Evolutionary conservation across 2,329 filamentous ascomycete genomes (phyloP), one percentile per base, ranked within the genome.

Genomic region (Chalara sp.): DNA sequence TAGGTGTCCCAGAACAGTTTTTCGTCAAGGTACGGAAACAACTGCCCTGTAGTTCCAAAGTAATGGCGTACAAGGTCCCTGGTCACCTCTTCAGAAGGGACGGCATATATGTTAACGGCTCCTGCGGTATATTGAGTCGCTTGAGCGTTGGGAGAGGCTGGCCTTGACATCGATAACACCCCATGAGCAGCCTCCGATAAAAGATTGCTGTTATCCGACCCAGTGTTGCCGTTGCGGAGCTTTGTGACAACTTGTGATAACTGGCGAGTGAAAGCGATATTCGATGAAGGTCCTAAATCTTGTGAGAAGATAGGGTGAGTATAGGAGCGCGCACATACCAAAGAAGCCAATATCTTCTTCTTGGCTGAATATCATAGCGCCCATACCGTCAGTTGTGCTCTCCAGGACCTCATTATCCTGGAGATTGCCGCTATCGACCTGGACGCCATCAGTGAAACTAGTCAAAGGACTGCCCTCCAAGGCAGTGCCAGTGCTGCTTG

Each of bases 11-110:
- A 47, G 49, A 71, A 71, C 6, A 60, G 59, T 6, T 58, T 55
- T 41, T 68, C 61, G 48, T 71, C 65, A n/a, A 72, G 62, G 50
- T 68, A 72, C 7, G 70, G 69, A 49, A 69, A 69, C 1, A 72
- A 56, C 6, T 66, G 56, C 6, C 68, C 68, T 0, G 67, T 68
- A 43, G 67, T 64, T 10, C 54, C 54, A 51, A 72, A 72, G 55
- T 69, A 72, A 2, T 63, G 52, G 6, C 61, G 52, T 10, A 72
- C 62, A 8, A 70, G 57, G 11, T 59, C 53, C 35, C 60, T 52
- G 5, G 64, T 64, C n/a, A 61, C 56, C 2, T 47, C 41, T n/a
- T 66, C 58, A 1, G 65, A 51, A 4, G 69, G 68, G 6, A 70
- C 56, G 1, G 56, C 56, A 46, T 64, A 68, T 13, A 62, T 61